Conservation (phyloP, 2,329 filamentous ascomycete species). For the Fusarium sp. region DNA sequence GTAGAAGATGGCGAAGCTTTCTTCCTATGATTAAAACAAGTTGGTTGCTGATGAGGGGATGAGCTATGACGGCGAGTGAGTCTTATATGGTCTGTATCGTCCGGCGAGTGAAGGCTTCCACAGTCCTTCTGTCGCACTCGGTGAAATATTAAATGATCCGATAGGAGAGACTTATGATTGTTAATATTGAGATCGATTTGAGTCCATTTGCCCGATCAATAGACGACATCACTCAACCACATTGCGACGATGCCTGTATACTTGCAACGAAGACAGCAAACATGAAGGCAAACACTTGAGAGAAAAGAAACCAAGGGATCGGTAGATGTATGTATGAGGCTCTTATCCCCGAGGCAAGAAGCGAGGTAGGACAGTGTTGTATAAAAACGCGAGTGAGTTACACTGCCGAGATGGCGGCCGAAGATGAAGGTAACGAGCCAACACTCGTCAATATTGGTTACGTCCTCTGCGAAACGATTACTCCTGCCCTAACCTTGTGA, state of each 20-base stretch:
- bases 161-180: neutral
- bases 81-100: conserved; percentile 9
- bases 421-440: neutral
- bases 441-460: neutral
- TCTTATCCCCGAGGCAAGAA: conserved; percentile 16
- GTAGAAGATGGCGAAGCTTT: neutral
- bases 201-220: conserved; percentile 20
- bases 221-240: conserved; percentile 2
- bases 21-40: neutral
- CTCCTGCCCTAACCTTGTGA: neutral
- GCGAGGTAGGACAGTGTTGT: neutral
- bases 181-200: neutral
- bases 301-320: conserved; percentile 4
- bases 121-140: neutral
- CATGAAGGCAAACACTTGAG: conserved; percentile 11
- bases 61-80: neutral
- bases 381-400: neutral
- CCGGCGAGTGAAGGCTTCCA: conserved; percentile 12
- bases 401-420: conserved; percentile 22
- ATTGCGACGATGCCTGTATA: conserved; percentile 1
- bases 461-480: neutral
- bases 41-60: neutral
- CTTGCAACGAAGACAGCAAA: conserved; percentile 9
- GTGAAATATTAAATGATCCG: neutral
- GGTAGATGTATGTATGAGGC: conserved; percentile 18